Conservation (phyloP, 2,329 filamentous ascomycete species). For the Apiospora marii region DNA sequence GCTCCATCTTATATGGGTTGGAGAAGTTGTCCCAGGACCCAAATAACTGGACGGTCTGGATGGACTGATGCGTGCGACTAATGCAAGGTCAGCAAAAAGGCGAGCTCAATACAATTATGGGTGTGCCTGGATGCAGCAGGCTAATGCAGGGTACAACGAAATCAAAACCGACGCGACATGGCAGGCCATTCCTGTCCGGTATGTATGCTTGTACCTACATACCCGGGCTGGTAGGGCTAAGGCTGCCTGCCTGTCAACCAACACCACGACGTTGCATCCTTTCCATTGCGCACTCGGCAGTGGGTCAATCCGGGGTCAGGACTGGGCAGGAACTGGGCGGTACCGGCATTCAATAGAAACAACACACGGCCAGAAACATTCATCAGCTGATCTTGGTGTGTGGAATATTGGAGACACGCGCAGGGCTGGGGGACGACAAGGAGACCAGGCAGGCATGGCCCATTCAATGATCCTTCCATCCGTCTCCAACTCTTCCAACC, state of each 20-base stretch:
- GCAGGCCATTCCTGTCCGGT: neutral
- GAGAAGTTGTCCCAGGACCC: constrained; percentile 97
- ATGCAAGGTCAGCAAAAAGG: constrained; percentile 38
- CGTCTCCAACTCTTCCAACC: constrained; percentile 2
- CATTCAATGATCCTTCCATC: neutral
- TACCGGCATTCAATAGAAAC: neutral
- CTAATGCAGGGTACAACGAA: constrained; percentile 18
- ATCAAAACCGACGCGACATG: constrained; percentile 18
- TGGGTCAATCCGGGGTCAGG: constrained; percentile 11
- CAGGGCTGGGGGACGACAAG: too few species aligned
- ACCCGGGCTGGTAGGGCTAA: constrained; percentile 5
- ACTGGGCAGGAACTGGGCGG: too few species aligned
- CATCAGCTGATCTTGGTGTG: neutral
- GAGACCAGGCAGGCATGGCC: neutral
- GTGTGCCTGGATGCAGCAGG: constrained; percentile 28
- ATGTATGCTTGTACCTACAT: neutral
- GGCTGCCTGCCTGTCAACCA: constrained; percentile 4
- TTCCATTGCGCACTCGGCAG: constrained; percentile 10
- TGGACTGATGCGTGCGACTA: constrained; percentile 67
- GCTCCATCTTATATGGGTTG: constrained; percentile 79
- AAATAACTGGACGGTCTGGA: constrained; percentile 78
- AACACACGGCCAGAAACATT: constrained; percentile 11
- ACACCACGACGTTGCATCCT: constrained; percentile 11
- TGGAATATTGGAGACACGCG: neutral
- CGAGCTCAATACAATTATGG: constrained; percentile 26